Conservation (phyloP, 371 early-diverging fungal species). For the Thermomucor indicae-seudaticae region DNA sequence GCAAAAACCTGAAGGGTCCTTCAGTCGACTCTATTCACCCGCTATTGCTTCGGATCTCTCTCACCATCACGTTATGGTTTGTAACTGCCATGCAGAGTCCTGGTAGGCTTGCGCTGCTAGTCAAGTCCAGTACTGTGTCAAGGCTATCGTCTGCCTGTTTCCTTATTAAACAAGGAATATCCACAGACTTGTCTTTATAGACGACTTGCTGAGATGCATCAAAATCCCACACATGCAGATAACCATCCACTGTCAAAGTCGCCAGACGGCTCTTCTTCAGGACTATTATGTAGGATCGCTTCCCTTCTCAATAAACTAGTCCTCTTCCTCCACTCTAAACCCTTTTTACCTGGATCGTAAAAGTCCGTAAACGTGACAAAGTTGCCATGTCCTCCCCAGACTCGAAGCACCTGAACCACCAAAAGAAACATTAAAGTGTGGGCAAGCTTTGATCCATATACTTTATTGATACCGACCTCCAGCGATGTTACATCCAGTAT, state of each 20-base stretch:
- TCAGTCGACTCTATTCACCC: not conserved
- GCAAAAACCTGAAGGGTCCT: slow-evolving; percentile 20
- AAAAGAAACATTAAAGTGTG: slow-evolving; percentile 5
- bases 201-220: slow-evolving; percentile 36
- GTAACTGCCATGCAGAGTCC: slow-evolving; percentile 33
- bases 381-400: slow-evolving; percentile 64
- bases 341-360: slow-evolving; percentile 53
- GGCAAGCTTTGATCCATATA: not conserved
- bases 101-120: slow-evolving; percentile 13
- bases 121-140: slow-evolving; percentile 21
- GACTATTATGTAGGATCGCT: slow-evolving; percentile 5
- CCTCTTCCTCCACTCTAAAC: too few relatives aligned
- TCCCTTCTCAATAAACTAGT: not conserved
- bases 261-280: slow-evolving; percentile 19
- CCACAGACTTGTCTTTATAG: slow-evolving; percentile 27
- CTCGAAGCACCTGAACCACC: slow-evolving; percentile 48
- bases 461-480: slow-evolving; percentile 24
- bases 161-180: slow-evolving; percentile 11
- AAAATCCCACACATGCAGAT: slow-evolving; percentile 47
- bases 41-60: not conserved
- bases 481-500: slow-evolving; percentile 46
- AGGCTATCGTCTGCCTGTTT: slow-evolving; percentile 9
- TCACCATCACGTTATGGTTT: slow-evolving; percentile 26
- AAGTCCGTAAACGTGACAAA: slow-evolving; percentile 63
- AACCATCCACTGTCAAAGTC: slow-evolving; percentile 42